Evolutionary conservation across 2,329 filamentous ascomycete genomes (phyloP).

Genomic region (Trichoderma hamatum): DNA sequence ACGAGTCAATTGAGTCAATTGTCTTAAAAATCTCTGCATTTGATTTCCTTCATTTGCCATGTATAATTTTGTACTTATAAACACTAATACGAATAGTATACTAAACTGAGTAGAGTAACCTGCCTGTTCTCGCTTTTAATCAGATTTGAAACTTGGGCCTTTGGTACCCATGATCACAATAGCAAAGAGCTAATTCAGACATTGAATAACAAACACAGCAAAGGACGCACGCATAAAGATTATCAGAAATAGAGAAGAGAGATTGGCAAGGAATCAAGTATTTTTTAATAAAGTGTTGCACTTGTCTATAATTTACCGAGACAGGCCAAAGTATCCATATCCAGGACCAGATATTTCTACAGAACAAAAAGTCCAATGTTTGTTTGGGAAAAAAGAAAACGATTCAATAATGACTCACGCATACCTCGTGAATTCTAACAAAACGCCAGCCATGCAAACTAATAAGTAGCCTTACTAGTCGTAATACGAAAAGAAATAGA

Average conservation of each 20-base stretch:
- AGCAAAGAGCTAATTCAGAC: not conserved
- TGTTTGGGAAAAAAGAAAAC: not conserved
- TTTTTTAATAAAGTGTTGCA: conserved; percentile 1
- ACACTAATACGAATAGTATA: not conserved
- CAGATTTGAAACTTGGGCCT: not conserved
- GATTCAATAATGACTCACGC: conserved; percentile 37
- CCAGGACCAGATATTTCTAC: not conserved
- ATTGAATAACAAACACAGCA: not conserved
- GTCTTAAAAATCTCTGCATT: not conserved
- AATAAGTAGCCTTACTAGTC: conserved; percentile 36
- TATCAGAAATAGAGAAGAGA: not conserved
- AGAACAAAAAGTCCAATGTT: not conserved
- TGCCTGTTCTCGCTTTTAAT: not conserved
- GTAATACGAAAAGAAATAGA: conserved; percentile 28
- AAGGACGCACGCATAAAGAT: not conserved
- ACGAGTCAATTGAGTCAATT: not conserved
- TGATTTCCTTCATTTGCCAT: not conserved
- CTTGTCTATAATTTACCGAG: not conserved
- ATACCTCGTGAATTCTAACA: conserved; percentile 40
- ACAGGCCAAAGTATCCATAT: not conserved
- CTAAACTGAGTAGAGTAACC: not conserved
- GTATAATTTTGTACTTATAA: not conserved
- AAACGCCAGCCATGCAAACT: conserved; percentile 37
- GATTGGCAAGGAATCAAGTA: not conserved
- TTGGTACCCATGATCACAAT: not conserved